phyloP scores from a whole-genome alignment of 2,329 filamentous ascomycete species.

The Dactylellina parvicollis region DNA sequence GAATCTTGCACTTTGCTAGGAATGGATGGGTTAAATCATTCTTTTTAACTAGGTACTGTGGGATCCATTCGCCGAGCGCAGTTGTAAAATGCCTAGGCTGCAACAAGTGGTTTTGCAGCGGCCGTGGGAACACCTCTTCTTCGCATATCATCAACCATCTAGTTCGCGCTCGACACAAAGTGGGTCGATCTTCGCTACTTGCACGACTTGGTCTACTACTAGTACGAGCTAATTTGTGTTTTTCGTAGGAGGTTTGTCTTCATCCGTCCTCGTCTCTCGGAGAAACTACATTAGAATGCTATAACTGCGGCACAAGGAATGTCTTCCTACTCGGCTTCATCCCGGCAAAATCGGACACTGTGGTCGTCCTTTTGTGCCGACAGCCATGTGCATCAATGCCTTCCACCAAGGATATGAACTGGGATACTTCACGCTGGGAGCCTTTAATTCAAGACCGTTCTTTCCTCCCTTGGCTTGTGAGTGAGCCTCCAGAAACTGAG shows the following conservation, averaged over 20 bases:
- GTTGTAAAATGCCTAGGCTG: slow-evolving; percentile 96
- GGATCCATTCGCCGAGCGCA: slow-evolving; percentile 92
- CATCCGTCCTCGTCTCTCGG: slow-evolving; percentile 92
- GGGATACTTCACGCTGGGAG: slow-evolving; percentile 98
- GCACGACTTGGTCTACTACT: not conserved
- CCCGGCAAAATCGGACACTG: slow-evolving; percentile 96
- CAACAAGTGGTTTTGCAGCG: slow-evolving; percentile 99
- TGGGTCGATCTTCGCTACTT: slow-evolving; percentile 24
- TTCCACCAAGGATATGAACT: slow-evolving; percentile 99
- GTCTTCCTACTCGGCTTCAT: slow-evolving; percentile 98
- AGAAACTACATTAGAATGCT: slow-evolving; percentile 96
- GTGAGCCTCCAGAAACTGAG: slow-evolving; percentile 88
- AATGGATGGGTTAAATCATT: not conserved
- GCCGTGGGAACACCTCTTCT: slow-evolving; percentile 92
- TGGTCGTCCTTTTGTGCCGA: slow-evolving; percentile 94
- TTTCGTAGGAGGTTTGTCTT: slow-evolving; percentile 83
- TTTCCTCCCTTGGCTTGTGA: slow-evolving; percentile 92
- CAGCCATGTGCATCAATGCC: slow-evolving; percentile 95
- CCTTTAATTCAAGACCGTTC: slow-evolving; percentile 96
- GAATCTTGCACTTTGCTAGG: too few relatives aligned
- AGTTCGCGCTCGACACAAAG: slow-evolving; percentile 92
- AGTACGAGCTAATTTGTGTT: not conserved
- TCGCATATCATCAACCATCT: slow-evolving; percentile 99
- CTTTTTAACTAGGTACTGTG: slow-evolving; percentile 77
- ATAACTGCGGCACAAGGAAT: slow-evolving; percentile 99